A percentile compares a stretch with the other conserved stretches of the same genome.
Conservation (phyloP, 1,284 basidiomycete species). For the Malassezia restricta region DNA sequence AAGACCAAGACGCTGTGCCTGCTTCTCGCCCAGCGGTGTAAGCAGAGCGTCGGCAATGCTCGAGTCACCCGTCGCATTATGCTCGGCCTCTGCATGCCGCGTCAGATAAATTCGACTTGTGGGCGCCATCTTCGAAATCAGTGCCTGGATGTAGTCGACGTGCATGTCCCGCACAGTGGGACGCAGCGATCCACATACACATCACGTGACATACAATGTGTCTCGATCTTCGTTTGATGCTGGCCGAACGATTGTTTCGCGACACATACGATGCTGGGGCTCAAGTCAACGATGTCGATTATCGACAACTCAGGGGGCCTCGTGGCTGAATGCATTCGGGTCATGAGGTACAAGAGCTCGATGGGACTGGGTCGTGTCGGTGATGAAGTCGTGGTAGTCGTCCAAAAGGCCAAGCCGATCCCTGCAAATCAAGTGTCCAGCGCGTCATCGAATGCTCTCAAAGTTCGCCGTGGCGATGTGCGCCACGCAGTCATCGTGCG, state of each 20-base stretch:
- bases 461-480: slow-evolving; percentile 78
- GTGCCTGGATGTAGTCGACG: neutral
- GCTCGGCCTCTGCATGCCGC: slow-evolving; percentile 35
- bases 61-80: slow-evolving; percentile 34
- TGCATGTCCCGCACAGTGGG: neutral
- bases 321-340: slow-evolving; percentile 89
- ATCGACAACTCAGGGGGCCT: slow-evolving; percentile 98
- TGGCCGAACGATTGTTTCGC: too few relatives aligned
- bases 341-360: slow-evolving; percentile 82
- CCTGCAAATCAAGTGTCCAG: slow-evolving; percentile 19
- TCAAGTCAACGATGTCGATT: slow-evolving; percentile 52
- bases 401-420: slow-evolving; percentile 80
- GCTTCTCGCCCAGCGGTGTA: slow-evolving; percentile 39
- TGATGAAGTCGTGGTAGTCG: slow-evolving; percentile 93
- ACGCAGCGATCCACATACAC: neutral
- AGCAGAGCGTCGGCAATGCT: slow-evolving; percentile 41
- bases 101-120: slow-evolving; percentile 29
- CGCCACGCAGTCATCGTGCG: slow-evolving; percentile 87
- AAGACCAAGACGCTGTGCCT: slow-evolving; percentile 27
- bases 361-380: slow-evolving; percentile 63
- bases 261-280: slow-evolving; percentile 31
- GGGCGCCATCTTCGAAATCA: slow-evolving; percentile 13
- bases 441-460: slow-evolving; percentile 42
- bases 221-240: too few relatives aligned
- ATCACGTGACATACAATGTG: neutral